Percentiles rank a stretch among this genome's conserved stretches.
phyloP scores from a whole-genome alignment of 2,329 filamentous ascomycete genomes.

The Diaporthe vaccinii region DNA sequence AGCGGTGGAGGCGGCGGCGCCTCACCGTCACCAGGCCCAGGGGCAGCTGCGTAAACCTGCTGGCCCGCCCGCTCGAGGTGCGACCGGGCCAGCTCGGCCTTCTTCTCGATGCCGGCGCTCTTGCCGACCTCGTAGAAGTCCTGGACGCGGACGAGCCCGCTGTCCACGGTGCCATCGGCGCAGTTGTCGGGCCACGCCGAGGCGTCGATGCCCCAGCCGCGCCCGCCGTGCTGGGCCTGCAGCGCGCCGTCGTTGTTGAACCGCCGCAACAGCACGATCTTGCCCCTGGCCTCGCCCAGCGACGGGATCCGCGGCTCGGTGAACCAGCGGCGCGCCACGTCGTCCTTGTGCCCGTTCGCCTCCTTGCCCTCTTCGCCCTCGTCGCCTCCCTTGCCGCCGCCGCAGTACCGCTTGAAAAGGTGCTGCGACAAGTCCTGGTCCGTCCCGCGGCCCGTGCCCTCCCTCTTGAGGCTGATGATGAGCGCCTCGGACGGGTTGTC shows the following conservation, averaged over 20 bases:
- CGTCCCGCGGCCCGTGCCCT: conserved; percentile 84
- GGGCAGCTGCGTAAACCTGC: conserved; percentile 58
- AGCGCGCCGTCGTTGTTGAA: conserved; percentile 76
- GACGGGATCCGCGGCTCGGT: conserved; percentile 81
- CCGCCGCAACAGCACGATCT: conserved; percentile 86
- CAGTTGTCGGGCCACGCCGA: conserved; percentile 90
- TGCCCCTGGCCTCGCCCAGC: conserved; percentile 83
- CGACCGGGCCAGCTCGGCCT: conserved; percentile 79
- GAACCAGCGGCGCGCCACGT: conserved; percentile 75
- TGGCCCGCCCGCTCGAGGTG: conserved; percentile 82
- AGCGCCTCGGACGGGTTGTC: conserved; percentile 85
- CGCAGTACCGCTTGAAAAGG: conserved; percentile 79
- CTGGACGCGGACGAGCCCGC: conserved; percentile 85
- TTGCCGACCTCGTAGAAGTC: conserved; percentile 93
- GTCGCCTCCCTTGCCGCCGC: conserved; percentile 43
- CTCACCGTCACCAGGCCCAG: conserved; percentile 35
- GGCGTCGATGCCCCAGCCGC: conserved; percentile 72
- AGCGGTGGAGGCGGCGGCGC: conserved; percentile 67
- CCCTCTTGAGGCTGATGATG: conserved; percentile 90
- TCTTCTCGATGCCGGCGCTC: conserved; percentile 81
- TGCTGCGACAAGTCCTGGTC: conserved; percentile 84
- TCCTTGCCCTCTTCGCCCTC: conserved; percentile 44
- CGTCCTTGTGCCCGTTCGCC: conserved; percentile 40
- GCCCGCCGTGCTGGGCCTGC: conserved; percentile 62
- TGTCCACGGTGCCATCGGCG: conserved; percentile 77